Evolutionary conservation across 2,329 filamentous ascomycete species (phyloP), one percentile per base, ranked within the genome.

Genomic region (Verticillium dahliae): DNA sequence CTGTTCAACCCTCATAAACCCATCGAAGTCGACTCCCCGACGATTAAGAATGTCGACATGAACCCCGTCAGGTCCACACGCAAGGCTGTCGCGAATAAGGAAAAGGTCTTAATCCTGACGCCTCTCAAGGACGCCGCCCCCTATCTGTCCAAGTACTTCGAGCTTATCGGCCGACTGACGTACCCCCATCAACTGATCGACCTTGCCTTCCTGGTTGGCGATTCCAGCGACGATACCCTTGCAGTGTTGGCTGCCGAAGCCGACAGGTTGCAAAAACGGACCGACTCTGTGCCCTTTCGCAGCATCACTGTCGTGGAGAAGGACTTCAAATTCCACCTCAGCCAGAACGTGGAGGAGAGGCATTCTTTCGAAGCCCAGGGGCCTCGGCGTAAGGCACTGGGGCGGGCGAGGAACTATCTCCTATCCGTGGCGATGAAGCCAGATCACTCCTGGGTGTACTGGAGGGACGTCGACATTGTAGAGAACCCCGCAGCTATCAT

Each of bases 381-480:
- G 1, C 93, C 94, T 6, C 86, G 95, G 65, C 87, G 95, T 67
- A 98, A 94, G 78, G 87, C 89, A 39, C 93, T 99, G 85, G 95
- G 90, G 56, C 87, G 84, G 67, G 95, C 95, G 34, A 86, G 95
- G 68, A 99, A 99, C 75, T 99, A 96, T 75, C 82, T 99, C 22
- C 85, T 99, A 1, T 85, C 87, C 37, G 82, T 91, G 0, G 89
- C 95, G 3, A 73, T 99, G 69, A 96, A 96, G 79, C 87, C 92
- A 0, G 92, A 98, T 64, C 95, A 99, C 73, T 94, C 92, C 9
- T 99, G 95, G 95, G 93, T 98, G 9, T 98, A 97, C 75, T 99
- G 95, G 95, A 87, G 95, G 63, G 95, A 99, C 74, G 93, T 97
- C 58, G 95, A 99, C 75, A 97, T 99, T 69, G 87, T 91, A 56